A percentile compares a stretch with the other conserved stretches of the same genome.
phyloP scores from a whole-genome alignment of 2,329 filamentous ascomycete genomes.

The Fusarium stilboides region DNA sequence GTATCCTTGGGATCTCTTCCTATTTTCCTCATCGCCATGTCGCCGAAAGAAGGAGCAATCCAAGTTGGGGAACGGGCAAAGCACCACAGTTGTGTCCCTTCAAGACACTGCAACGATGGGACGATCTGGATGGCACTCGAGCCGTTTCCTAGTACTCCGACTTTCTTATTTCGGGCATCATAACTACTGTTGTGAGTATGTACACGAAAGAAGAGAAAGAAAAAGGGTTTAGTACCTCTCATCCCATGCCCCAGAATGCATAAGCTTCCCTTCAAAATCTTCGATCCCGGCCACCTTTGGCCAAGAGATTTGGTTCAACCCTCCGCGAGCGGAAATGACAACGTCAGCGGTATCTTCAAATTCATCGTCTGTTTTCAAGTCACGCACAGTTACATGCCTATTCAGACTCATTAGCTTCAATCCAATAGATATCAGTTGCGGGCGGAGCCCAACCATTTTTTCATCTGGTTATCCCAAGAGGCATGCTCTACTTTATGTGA shows the following conservation, averaged over 20 bases:
- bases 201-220: no score
- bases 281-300: no score
- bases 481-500: slow-evolving; percentile 9
- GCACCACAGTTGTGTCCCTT: neutral
- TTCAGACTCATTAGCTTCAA: neutral
- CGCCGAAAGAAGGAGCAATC: slow-evolving; percentile 16
- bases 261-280: neutral
- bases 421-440: neutral
- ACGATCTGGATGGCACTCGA: neutral
- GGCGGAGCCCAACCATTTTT: slow-evolving; percentile 10
- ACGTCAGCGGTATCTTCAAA: neutral
- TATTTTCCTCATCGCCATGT: slow-evolving; percentile 19
- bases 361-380: neutral
- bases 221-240: neutral
- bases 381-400: slow-evolving; percentile 1
- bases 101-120: no score
- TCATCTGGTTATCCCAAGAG: slow-evolving; percentile 6
- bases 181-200: no score
- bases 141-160: neutral
- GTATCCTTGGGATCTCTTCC: slow-evolving; percentile 21
- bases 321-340: neutral
- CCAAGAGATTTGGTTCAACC: neutral
- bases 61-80: slow-evolving; percentile 18
- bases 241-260: neutral
- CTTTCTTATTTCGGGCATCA: neutral